A percentile compares a stretch with the other conserved stretches of the same genome.
These are phyloP conservation scores for Scenedesmus sp. DNA, from an alignment of 163 green algal species.

Conservation along the genomic window DNA sequence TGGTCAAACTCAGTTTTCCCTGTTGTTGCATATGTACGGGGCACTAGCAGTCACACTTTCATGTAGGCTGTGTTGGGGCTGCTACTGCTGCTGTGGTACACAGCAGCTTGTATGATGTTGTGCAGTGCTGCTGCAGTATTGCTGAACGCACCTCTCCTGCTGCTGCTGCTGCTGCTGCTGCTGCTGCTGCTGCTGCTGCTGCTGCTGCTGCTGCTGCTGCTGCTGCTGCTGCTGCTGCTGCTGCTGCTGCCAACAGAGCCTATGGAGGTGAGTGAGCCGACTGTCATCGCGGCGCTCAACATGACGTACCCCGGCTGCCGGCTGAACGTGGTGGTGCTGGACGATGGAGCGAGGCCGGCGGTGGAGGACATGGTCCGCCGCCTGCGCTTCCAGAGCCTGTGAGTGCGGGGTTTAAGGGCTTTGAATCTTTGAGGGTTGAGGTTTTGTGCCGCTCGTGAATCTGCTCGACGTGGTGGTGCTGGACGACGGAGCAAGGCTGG, in stretches of 20 bases:
- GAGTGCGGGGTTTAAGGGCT: constrained; percentile 19
- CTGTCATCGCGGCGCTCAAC: constrained; percentile 69
- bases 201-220: not conserved
- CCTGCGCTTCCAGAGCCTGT: constrained; percentile 52
- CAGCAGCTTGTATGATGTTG: not conserved
- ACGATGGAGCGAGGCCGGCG: constrained; percentile 54
- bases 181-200: not conserved
- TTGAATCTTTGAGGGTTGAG: not conserved
- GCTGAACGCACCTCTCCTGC: not conserved
- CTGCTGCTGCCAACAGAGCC: constrained; percentile 60
- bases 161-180: not conserved
- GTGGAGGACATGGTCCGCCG: constrained; percentile 51
- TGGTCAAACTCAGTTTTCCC: not conserved
- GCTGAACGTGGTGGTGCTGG: constrained; percentile 64
- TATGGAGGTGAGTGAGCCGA: constrained; percentile 64
- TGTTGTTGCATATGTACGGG: not conserved
- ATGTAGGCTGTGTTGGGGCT: too few species aligned
- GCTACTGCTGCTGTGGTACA: not conserved
- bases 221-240: constrained; percentile 47
- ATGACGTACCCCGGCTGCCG: constrained; percentile 55
- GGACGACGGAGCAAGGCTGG: constrained; percentile 53
- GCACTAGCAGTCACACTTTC: too few species aligned
- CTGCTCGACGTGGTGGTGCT: constrained; percentile 61
- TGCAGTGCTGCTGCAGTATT: not conserved
- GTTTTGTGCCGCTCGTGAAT: not conserved